Evolutionary conservation across 2,329 filamentous ascomycete species (phyloP).

Genomic region (Proliferodiscus dingleyae): DNA sequence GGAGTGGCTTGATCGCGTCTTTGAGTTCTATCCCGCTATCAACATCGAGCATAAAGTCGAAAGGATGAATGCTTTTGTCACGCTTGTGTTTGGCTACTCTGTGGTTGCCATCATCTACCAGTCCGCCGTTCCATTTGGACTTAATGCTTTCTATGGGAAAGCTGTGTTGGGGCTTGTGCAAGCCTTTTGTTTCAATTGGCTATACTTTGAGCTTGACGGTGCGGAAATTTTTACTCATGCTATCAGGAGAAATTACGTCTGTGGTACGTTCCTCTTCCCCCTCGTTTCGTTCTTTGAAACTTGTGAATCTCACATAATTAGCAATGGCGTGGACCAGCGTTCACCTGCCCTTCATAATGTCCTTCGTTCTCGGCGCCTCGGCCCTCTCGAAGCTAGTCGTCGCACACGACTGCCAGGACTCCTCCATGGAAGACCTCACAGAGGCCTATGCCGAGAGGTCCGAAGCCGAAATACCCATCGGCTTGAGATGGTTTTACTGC

Average conservation of each 20-base stretch:
- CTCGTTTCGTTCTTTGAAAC: neutral
- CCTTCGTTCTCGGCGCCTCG: conserved; percentile 54
- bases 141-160: conserved; percentile 59
- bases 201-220: conserved; percentile 60
- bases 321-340: conserved; percentile 50
- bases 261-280: conserved; percentile 33
- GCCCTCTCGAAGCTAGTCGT: conserved; percentile 55
- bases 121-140: conserved; percentile 44
- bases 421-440: conserved; percentile 45
- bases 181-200: conserved; percentile 56
- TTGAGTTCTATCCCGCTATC: conserved; percentile 56
- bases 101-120: conserved; percentile 59
- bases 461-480: conserved; percentile 44
- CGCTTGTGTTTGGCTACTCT: conserved; percentile 59
- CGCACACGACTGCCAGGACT: conserved; percentile 47
- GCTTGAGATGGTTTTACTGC: conserved; percentile 60
- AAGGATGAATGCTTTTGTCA: conserved; percentile 59
- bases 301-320: conserved; percentile 17
- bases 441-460: conserved; percentile 46
- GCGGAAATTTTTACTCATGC: conserved; percentile 54
- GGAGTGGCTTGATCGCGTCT: conserved; percentile 31
- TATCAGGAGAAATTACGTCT: conserved; percentile 47
- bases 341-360: conserved; percentile 60
- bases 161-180: conserved; percentile 54
- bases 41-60: conserved; percentile 65